phyloP scores from a whole-genome alignment of 306 rosid genomes.

The Trifolium repens region DNA sequence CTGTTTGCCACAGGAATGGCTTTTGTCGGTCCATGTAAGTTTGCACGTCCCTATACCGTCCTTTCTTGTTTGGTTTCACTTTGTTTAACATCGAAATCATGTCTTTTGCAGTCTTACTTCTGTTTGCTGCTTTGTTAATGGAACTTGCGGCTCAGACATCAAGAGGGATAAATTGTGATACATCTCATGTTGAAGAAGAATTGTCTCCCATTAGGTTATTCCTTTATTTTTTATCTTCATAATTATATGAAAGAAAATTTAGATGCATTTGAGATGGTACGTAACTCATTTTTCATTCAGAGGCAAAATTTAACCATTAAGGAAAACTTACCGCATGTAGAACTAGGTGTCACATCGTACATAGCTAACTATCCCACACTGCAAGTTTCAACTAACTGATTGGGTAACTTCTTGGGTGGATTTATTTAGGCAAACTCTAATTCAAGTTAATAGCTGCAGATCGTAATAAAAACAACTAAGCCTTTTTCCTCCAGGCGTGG shows the following conservation, averaged over 20 bases:
- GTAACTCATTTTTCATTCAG: not conserved
- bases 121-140: conserved; percentile 89
- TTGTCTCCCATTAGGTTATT: conserved; percentile 76
- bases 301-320: not conserved
- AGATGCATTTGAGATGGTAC: not conserved
- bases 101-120: conserved; percentile 63
- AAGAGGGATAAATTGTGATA: conserved; percentile 69
- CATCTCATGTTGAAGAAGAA: conserved; percentile 57
- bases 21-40: conserved; percentile 90
- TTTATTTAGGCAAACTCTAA: not conserved
- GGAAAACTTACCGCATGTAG: not conserved
- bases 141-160: conserved; percentile 92
- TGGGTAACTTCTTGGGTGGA: not conserved
- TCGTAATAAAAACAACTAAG: not conserved
- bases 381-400: not conserved
- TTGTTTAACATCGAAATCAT: conserved; percentile 24
- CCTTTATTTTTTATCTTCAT: conserved; percentile 22
- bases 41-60: conserved; percentile 29
- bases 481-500: not conserved
- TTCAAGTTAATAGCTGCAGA: not conserved
- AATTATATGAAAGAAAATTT: conserved; percentile 13
- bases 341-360: not conserved
- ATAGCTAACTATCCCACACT: not conserved
- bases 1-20: conserved; percentile 93
- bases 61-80: conserved; percentile 21